Base-by-base conservation (phyloP, 768 basidiomycete genomes). In the Mycena galericulata region DNA sequence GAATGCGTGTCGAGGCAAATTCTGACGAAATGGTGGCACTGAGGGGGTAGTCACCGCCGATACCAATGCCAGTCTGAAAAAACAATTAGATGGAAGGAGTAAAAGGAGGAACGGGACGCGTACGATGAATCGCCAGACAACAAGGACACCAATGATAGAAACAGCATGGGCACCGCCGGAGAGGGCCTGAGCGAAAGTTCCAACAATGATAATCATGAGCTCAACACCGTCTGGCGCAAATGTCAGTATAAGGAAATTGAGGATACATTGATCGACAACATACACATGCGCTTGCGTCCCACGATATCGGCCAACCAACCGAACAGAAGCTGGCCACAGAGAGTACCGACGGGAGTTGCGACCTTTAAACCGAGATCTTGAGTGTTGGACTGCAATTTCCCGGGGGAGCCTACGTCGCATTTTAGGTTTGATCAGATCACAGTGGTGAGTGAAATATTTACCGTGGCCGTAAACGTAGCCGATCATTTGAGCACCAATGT, bases 31-130 rank as follows among this genome's bases (percentile, higher is more conserved):
- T 96, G 74, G 95, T 91, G 20, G 95, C 92, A 57, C 87, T 89
- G 0, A 96, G 77, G 8, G 95, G 95, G 76, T 97, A 96, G 73
- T 97, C 95, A 20, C 95, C 95, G 6, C 95, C 95, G 20, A 96
- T 93, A 7, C 95, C 95, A 3, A 95, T 77, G 0, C 93, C 93
- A 87, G 89, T 89, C 90, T 88, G 0, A 34, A 27, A 40, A 15
- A 24, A 6, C 27, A 53, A 66, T 15, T 43, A 67, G 20, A n/a
- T 41, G 38, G 22, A 15, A 32, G 54, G 54, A 32, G 17, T 5
- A 20, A 26, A 43, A 22, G 41, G 26, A 38, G 22, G 45, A 34
- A 0, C 7, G 34, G 51, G 62, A 24, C n/a, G 75, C 82, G 69
- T 66, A 85, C 85, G 34, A 95, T 80, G 81, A 94, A 93, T 14